Evolutionary conservation across 345 rosid genomes (phyloP), one percentile per base, ranked within the genome.

Genomic region (Erucastrum elatum): DNA sequence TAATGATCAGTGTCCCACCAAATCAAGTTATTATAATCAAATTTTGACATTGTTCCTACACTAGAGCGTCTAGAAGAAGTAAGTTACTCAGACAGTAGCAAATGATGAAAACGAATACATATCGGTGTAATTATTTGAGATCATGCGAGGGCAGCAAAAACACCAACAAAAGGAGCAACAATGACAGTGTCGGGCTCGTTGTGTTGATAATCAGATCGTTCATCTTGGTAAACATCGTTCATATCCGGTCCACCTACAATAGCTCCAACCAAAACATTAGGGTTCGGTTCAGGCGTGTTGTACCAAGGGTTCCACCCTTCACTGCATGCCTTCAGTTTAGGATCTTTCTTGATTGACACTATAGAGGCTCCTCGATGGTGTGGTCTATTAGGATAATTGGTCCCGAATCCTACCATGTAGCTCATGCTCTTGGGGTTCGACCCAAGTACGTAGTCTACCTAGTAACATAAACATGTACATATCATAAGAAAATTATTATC

Each of bases 331-430:
- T 92, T 83, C 80, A 76, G 85, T 46, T 77, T 84, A 21, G 90
- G 89, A 70, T 94, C 95, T 8, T 71, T 55, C 16, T 83, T 83
- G 33, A 89, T 78, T 12, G 94, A 91, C 63, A 97, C 97, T 62
- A 89, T 69, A 1, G 99, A 95, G 15, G 98, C 87, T 17, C 91
- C 99, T 83, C 99, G 84, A 85, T 95, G 99, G 85, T 95, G 99
- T 58, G 92, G 81, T 82, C 90, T 85, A 70, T 70, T 87, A 6
- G 99, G 98, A 82, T 83, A 95, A 72, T 84, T 78, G 15, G 81
- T 84, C 41, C 99, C 98, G 61, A 86, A 89, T 16, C 96, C 99
- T n/a, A 95, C 99, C 98, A 95, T 95, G 83, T 93, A 95, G 62
- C 97, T 93, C 89, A 91, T 89, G 70, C 80, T 86, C 71, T 84